Conservation (phyloP, 331 rosid species). For the Rosa hybrid region DNA sequence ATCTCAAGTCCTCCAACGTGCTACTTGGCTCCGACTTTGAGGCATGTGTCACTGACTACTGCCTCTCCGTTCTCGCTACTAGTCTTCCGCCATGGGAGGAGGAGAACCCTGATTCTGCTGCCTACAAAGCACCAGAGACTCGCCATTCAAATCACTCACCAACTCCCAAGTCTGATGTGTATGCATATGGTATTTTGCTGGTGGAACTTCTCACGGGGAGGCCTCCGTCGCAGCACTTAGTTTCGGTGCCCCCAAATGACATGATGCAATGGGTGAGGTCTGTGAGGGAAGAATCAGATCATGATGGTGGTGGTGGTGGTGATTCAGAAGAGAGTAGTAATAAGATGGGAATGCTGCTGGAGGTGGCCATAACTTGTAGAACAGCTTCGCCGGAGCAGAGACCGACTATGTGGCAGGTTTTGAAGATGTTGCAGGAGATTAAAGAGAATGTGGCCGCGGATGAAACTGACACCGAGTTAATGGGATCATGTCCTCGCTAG, state of each 20-base stretch:
- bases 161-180: slow-evolving; percentile 67
- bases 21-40: slow-evolving; percentile 85
- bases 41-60: slow-evolving; percentile 81
- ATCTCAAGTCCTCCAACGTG: slow-evolving; percentile 82
- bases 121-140: slow-evolving; percentile 71
- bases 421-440: slow-evolving; percentile 92
- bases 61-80: slow-evolving; percentile 60
- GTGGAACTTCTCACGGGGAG: slow-evolving; percentile 80
- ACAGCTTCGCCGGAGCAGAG: slow-evolving; percentile 79
- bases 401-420: slow-evolving; percentile 93
- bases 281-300: slow-evolving; percentile 43
- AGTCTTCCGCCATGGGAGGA: slow-evolving; percentile 27
- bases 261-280: slow-evolving; percentile 67
- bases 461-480: slow-evolving; percentile 39
- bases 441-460: slow-evolving; percentile 62
- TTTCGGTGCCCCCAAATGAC: slow-evolving; percentile 47
- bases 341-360: slow-evolving; percentile 75
- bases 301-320: slow-evolving; percentile 34
- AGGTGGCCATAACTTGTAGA: slow-evolving; percentile 76
- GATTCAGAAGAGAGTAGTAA: slow-evolving; percentile 28
- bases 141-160: slow-evolving; percentile 48
- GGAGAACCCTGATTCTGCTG: slow-evolving; percentile 44
- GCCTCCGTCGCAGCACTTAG: slow-evolving; percentile 57
- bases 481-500: slow-evolving; percentile 23
- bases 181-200: slow-evolving; percentile 70